Conservation (phyloP, 345 rosid genomes). For the Hibiscus syriacus region DNA sequence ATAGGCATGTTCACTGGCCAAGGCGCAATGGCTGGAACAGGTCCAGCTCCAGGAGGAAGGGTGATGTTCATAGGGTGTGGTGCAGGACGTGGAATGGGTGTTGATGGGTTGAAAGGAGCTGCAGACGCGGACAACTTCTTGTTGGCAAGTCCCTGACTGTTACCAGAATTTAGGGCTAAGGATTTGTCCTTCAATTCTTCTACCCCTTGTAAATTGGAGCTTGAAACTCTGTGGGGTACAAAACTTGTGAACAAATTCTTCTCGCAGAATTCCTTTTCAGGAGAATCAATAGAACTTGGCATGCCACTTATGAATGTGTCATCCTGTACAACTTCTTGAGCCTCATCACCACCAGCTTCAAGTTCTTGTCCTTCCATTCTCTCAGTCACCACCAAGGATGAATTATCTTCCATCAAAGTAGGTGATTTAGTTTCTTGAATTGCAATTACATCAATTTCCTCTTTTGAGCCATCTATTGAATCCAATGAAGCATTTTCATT, state of each 20-base stretch:
- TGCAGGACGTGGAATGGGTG: slow-evolving; percentile 50
- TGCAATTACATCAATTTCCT: slow-evolving; percentile 26
- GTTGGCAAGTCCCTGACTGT: slow-evolving; percentile 40
- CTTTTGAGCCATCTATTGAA: slow-evolving; percentile 15
- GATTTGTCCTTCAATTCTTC: slow-evolving; percentile 65
- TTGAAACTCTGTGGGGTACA: slow-evolving; percentile 26
- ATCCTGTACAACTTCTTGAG: slow-evolving; percentile 31
- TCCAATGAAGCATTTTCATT: slow-evolving; percentile 22
- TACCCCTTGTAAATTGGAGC: slow-evolving; percentile 17
- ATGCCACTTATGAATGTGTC: slow-evolving; percentile 24
- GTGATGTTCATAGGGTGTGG: slow-evolving; percentile 56
- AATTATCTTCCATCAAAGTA: slow-evolving; percentile 30
- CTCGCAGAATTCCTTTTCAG: slow-evolving; percentile 28
- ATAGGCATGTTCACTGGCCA: slow-evolving; percentile 87
- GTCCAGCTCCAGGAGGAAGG: slow-evolving; percentile 44
- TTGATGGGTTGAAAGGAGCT: slow-evolving; percentile 83
- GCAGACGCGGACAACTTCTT: slow-evolving; percentile 96
- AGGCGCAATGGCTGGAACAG: slow-evolving; percentile 50
- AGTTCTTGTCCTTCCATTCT: slow-evolving; percentile 17
- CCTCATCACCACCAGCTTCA: slow-evolving; percentile 28
- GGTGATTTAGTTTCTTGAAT: slow-evolving; percentile 30
- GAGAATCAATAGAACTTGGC: slow-evolving; percentile 36
- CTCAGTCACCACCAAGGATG: slow-evolving; percentile 25
- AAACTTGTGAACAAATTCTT: slow-evolving; percentile 22
- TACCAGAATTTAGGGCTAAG: slow-evolving; percentile 32